phyloP scores from a whole-genome alignment of 179 eudicot genomes.

The Patellifolia procumbens region DNA sequence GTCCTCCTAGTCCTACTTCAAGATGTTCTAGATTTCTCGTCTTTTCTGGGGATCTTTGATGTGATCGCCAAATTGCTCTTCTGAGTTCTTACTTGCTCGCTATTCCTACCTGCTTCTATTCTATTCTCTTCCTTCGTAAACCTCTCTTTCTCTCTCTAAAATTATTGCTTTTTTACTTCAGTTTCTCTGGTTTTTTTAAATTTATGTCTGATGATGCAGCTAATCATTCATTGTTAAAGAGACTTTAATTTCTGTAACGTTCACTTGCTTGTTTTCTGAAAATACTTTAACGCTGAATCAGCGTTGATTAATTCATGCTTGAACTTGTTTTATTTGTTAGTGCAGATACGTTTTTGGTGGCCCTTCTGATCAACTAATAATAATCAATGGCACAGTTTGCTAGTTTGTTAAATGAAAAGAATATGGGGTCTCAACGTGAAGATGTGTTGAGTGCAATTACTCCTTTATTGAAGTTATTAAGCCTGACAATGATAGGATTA shows the following conservation, averaged over 20 bases:
- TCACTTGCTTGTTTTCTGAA: not conserved
- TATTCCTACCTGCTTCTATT: too few relatives aligned
- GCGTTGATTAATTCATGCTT: not conserved
- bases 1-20: too few relatives aligned
- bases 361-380: not conserved
- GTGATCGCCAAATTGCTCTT: too few relatives aligned
- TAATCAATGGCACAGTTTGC: constrained; percentile 28
- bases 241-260: not conserved
- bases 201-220: too few relatives aligned
- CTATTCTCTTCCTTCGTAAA: too few relatives aligned
- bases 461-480: constrained; percentile 64
- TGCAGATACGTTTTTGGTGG: constrained; percentile 23
- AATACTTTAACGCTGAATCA: not conserved
- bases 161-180: not conserved
- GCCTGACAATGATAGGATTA: constrained; percentile 61
- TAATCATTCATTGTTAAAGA: not conserved
- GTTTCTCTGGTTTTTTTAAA: too few relatives aligned
- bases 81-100: too few relatives aligned
- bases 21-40: too few relatives aligned
- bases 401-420: constrained; percentile 30
- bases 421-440: constrained; percentile 34
- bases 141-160: too few relatives aligned
- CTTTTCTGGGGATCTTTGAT: too few relatives aligned
- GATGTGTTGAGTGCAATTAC: constrained; percentile 55
- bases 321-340: constrained; percentile 7